These are phyloP conservation scores for Termitomyces titanicus DNA, from an alignment of 768 basidiomycete species.

Conservation along the genomic window DNA sequence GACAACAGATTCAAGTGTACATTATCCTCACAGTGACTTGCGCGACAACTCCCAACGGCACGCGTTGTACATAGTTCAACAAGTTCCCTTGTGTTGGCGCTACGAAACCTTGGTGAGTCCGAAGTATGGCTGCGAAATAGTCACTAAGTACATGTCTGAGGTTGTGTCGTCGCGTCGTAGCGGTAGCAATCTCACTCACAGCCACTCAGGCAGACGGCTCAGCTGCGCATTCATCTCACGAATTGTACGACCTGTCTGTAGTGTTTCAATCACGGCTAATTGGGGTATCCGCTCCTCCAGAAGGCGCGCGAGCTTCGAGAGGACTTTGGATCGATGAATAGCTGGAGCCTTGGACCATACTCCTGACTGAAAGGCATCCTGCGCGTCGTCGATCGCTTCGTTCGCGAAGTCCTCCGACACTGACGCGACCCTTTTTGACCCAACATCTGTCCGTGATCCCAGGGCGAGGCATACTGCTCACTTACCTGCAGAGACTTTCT, in stretches of 20 bases:
- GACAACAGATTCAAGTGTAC: neutral
- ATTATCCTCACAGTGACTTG: conserved; percentile 69
- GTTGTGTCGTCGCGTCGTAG: neutral
- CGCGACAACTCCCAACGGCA: conserved; percentile 85
- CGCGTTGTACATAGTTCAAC: conserved; percentile 73
- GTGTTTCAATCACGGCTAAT: conserved; percentile 61
- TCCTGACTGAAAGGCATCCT: conserved; percentile 60
- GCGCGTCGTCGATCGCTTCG: conserved; percentile 48
- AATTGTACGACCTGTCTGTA: conserved; percentile 80
- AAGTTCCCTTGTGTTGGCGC: conserved; percentile 79
- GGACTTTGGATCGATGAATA: conserved; percentile 57
- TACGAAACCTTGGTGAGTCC: conserved; percentile 67
- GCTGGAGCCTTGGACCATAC: conserved; percentile 66
- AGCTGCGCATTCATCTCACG: conserved; percentile 84
- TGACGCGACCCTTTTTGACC: conserved; percentile 45
- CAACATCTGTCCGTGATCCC: neutral
- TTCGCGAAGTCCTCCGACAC: conserved; percentile 51
- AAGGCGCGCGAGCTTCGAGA: conserved; percentile 59
- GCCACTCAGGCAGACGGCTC: conserved; percentile 78
- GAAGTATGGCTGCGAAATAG: conserved; percentile 71
- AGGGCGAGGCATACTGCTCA: conserved; percentile 5
- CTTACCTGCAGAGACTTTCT: conserved; percentile 53
- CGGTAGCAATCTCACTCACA: conserved; percentile 42
- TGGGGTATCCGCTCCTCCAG: conserved; percentile 56
- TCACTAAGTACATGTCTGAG: conserved; percentile 39